These are phyloP conservation scores for Pythium pectinolyticum DNA, from an alignment of 352 stramenopile species.

Conservation along the genomic window DNA sequence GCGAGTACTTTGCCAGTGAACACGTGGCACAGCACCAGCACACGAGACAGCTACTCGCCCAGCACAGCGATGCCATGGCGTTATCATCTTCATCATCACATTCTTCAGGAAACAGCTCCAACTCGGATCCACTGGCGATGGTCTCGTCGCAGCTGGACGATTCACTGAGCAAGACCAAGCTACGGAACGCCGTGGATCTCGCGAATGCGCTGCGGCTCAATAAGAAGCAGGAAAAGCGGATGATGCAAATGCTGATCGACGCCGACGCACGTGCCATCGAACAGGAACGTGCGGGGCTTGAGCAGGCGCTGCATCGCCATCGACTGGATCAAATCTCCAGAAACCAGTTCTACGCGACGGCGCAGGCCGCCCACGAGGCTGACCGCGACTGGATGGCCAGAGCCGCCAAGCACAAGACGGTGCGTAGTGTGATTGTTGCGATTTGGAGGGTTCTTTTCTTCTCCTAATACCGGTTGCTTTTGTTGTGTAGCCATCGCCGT, in stretches of 20 bases:
- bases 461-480: neutral
- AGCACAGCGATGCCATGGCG: neutral
- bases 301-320: constrained; percentile 58
- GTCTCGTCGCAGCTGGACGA: constrained; percentile 39
- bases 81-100: too few species aligned
- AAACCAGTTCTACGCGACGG: constrained; percentile 27
- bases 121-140: constrained; percentile 8
- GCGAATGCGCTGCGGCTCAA: constrained; percentile 48
- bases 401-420: constrained; percentile 22
- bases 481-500: constrained; percentile 47
- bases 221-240: constrained; percentile 61
- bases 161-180: constrained; percentile 64
- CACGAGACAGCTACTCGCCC: constrained; percentile 5
- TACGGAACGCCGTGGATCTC: constrained; percentile 71
- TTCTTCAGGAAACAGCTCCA: too few species aligned
- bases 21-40: constrained; percentile 19
- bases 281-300: constrained; percentile 54
- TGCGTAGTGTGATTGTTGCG: neutral
- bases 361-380: constrained; percentile 12
- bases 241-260: constrained; percentile 70
- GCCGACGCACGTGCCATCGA: constrained; percentile 66
- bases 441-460: too few species aligned
- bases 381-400: constrained; percentile 29
- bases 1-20: constrained; percentile 21
- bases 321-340: constrained; percentile 50